Evolutionary conservation across 148 eudicot species (phyloP), one percentile per base, ranked within the genome.

Genomic region (Rhododendron ovatum): DNA sequence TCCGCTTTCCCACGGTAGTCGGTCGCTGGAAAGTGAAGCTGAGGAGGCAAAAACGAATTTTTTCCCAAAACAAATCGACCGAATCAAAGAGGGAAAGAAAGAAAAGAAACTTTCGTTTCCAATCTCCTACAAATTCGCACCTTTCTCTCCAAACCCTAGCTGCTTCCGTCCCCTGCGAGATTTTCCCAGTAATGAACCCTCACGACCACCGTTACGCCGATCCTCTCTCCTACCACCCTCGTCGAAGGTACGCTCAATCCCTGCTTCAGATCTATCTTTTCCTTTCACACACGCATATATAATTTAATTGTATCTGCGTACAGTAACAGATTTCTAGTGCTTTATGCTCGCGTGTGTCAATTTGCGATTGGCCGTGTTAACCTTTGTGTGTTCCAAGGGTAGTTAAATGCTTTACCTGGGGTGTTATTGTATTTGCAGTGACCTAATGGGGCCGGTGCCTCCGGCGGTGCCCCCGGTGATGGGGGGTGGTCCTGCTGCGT

Each of bases 141-240:
- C 76, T 77, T 5, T 43, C 47, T 41, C 50, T 9, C 5, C 53
- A 43, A 78, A 78, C 81, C 81, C 81, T 78, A 78, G 81, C 50
- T 43, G 45, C 53, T 22, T 78, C 53, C 30, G 28, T 24, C 17
- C 30, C 53, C 81, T 30, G 17, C 30, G 33, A 30, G 41, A 14
- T 30, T 55, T 24, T 35, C 2, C 30, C 85, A 5, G 87, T 37
- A 83, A 84, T 82, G 87, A 88, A 90, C 84, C 91, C 88, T 86
- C 87, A 90, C 80, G 99, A 96, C 81, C 86, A 92, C 55, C 94
- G 99, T 57, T 91, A 92, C 87, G 78, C 90, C 80, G 99, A 96
- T 78, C 87, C 93, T 43, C 83, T 88, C 22, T 94, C 99, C 55
- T 96, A 96, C 88, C 93, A 95, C 45, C 93, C 92, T 84, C 99